Base-by-base conservation (phyloP, 805 yeast species). In the Wickerhamomyces tratensis region DNA sequence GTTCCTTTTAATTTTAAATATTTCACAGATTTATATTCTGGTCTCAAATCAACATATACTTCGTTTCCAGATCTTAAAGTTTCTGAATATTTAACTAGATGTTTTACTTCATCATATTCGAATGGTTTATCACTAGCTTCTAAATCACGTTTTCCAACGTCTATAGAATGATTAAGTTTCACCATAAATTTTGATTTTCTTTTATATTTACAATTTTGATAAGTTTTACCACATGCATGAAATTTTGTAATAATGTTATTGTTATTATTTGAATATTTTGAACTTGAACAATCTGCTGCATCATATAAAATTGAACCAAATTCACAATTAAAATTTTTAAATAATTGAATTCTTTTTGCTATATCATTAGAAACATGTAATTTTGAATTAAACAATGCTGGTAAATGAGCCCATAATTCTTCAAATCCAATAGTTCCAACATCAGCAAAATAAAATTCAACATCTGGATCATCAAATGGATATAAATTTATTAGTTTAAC, bases 381-480 rank as follows among this genome's bases (percentile, higher is more conserved):
- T 34, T 49, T 50, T 3, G 56, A 49, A 2, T 50, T 42, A 37
- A 59, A 54, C 4, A 47, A 39, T 0, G 49, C 40, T 0, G 60
- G 55, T 5, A 74, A 48, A 6, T 62, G 61, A 3, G 67, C 57
- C 73, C 79, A 72, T 1, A 66, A 70, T 41, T 74, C 76, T 49
- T 77, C 85, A 47, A 74, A 75, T 3, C 83, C 83, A 4, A 68
- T 52, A 0, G 59, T 58, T 6, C 7, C 30, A 25, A 56, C 51
- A 41, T 72, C 75, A 5, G 54, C 50, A 39, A 76, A 68, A 39
- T 53, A 60, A 44, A 74, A 69, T 2, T 54, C 56, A 6, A 75
- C 54, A 20, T 66, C 65, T 12, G 54, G 11, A 14, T 36, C 42
- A 11, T 41, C 41, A 3, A 14, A 9, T 0, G 81, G 78, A 49